Conservation (phyloP, 2,329 filamentous ascomycete genomes). For the Xylariaceae sp. region DNA sequence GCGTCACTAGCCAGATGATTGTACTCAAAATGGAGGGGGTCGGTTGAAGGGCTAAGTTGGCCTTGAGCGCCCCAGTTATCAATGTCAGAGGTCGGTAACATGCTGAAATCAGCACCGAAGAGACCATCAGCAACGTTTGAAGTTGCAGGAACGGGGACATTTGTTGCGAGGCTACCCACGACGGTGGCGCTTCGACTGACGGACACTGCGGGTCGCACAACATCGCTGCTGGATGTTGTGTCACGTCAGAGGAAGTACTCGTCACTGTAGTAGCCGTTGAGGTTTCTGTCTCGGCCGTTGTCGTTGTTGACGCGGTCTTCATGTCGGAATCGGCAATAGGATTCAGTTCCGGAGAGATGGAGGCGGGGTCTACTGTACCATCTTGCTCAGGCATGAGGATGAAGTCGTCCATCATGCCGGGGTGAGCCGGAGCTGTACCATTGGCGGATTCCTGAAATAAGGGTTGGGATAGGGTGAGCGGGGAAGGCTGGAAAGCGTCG, state of each 20-base stretch:
- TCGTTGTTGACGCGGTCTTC: slow-evolving; percentile 36
- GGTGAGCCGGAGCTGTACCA: slow-evolving; percentile 39
- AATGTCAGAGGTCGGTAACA: slow-evolving; percentile 72
- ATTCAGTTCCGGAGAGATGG: slow-evolving; percentile 63
- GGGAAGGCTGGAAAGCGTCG: slow-evolving; percentile 52
- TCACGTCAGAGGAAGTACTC: slow-evolving; percentile 77
- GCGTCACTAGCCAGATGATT: slow-evolving; percentile 71
- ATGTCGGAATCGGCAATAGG: slow-evolving; percentile 56
- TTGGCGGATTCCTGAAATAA: slow-evolving; percentile 56
- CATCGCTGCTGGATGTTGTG: slow-evolving; percentile 99
- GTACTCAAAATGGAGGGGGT: slow-evolving; percentile 69
- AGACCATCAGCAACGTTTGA: slow-evolving; percentile 68
- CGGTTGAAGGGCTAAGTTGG: slow-evolving; percentile 76
- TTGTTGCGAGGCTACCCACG: slow-evolving; percentile 53
- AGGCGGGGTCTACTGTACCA: slow-evolving; percentile 66
- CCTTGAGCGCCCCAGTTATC: slow-evolving; percentile 80
- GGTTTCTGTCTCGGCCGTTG: slow-evolving; percentile 17
- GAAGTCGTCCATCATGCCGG: slow-evolving; percentile 52
- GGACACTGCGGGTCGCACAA: slow-evolving; percentile 99
- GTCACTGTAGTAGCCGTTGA: slow-evolving; percentile 35
- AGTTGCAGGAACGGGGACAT: slow-evolving; percentile 59
- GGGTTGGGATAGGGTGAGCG: slow-evolving; percentile 64
- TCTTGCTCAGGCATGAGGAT: slow-evolving; percentile 50
- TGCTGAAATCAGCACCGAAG: slow-evolving; percentile 72
- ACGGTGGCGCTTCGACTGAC: slow-evolving; percentile 71